phyloP scores from a whole-genome alignment of 306 rosid genomes.

The Gleditsia sinensis region DNA sequence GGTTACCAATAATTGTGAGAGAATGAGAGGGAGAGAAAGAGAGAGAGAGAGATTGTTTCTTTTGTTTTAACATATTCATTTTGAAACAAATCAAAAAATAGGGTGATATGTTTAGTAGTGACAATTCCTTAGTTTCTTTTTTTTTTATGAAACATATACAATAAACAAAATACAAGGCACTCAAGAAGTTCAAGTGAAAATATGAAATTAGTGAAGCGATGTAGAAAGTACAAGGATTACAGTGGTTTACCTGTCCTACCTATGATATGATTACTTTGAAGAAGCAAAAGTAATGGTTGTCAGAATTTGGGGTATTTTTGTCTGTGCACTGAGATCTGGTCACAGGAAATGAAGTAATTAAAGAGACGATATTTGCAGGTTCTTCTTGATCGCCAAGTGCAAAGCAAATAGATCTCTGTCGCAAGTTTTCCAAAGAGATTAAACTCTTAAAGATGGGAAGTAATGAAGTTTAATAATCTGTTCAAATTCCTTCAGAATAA shows the following conservation, averaged over 20 bases:
- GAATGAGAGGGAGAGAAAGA: no score
- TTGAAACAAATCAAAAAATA: no score
- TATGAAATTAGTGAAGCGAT: constrained; percentile 14
- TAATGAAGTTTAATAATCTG: constrained; percentile 30
- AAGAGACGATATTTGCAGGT: not conserved
- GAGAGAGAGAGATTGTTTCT: no score
- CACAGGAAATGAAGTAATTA: not conserved
- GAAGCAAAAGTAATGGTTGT: constrained; percentile 4
- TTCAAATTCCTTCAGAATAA: constrained; percentile 20
- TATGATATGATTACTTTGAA: constrained; percentile 23
- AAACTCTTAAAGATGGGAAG: constrained; percentile 20
- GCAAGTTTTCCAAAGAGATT: constrained; percentile 23
- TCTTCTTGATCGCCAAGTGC: constrained; percentile 16
- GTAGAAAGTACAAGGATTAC: constrained; percentile 20
- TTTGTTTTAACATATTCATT: no score
- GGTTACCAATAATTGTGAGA: no score
- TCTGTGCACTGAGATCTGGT: constrained; percentile 1
- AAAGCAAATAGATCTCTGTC: constrained; percentile 13
- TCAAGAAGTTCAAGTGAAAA: constrained; percentile 1
- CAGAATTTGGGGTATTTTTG: constrained; percentile 25
- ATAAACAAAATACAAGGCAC: not conserved
- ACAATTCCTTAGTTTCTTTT: constrained; percentile 9
- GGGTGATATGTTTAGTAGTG: no score
- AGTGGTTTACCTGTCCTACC: constrained; percentile 6
- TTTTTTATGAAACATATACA: not conserved